Evolutionary conservation across 2,329 filamentous ascomycete species (phyloP), one percentile per base, ranked within the genome.

Genomic region (Waltergamsia citrina): DNA sequence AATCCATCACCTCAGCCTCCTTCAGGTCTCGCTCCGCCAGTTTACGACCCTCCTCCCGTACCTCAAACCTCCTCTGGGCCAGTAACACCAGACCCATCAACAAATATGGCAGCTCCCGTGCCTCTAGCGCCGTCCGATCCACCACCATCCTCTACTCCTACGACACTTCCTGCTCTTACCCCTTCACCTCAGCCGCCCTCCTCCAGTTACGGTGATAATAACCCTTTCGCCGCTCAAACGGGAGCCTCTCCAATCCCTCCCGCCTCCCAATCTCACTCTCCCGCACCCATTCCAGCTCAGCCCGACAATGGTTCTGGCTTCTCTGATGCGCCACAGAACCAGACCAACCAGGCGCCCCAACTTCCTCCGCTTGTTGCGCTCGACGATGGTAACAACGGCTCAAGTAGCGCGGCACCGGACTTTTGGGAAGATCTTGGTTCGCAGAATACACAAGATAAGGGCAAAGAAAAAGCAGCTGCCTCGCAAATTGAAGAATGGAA

Each of bases 371-470:
- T 20, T 6, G 38, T 36, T 3, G 44, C 44, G 11, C 40, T 51
- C n/a, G 3, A 41, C 3, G 46, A 53, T 38, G 41, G 46, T 29
- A 42, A 52, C 52, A 16, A n/a, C n/a, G n/a, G n/a, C n/a, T 43
- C 53, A 1, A 44, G 42, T 16, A 58, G 63, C 28, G 46, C 60
- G 3, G 43, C 57, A 4, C 58, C 59, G 5, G 65, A 69, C 24
- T 54, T 62, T 0, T 74, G 70, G 71, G 65, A 71, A 34, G 69
- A 71, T 24, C 34, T 66, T 10, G 56, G 54, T 6, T 44, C 49
- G 1, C 34, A 47, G 11, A 34, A 35, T 18, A 22, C 9, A 12
- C 16, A 27, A 5, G 54, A 55, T 17, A 69, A 67, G 38, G 64
- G 56, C 2, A 71, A 69, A 36, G 54, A 46, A 3, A 60, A 53